Evolutionary conservation across 352 stramenopile genomes (phyloP).

Genomic region (Hyaloperonospora brassicae): DNA sequence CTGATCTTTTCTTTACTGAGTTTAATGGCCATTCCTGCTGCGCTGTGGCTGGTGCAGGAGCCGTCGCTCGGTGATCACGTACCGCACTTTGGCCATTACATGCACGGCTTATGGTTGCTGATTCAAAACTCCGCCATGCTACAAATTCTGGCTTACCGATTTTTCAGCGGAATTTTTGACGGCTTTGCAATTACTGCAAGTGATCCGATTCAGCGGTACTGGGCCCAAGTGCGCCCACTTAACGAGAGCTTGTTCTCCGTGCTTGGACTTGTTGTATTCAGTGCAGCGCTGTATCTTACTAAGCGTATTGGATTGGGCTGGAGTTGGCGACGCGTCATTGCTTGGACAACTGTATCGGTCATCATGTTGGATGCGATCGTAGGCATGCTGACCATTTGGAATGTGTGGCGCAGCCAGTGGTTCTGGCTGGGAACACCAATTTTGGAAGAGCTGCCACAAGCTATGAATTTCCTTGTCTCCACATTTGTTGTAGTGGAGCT

Average conservation of each 20-base stretch:
- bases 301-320: conserved; percentile 40
- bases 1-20: conserved; percentile 29
- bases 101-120: conserved; percentile 27
- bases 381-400: conserved; percentile 34
- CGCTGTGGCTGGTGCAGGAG: conserved; percentile 32
- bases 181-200: conserved; percentile 29
- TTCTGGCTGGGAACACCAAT: conserved; percentile 56
- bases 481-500: conserved; percentile 58
- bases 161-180: conserved; percentile 38
- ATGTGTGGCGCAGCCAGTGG: conserved; percentile 49
- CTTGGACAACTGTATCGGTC: conserved; percentile 29
- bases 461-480: conserved; percentile 42
- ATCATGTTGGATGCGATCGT: conserved; percentile 34
- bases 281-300: conserved; percentile 28
- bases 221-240: conserved; percentile 27
- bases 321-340: conserved; percentile 40
- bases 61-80: conserved; percentile 12
- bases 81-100: conserved; percentile 22
- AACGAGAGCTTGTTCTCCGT: conserved; percentile 29
- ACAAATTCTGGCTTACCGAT: conserved; percentile 46
- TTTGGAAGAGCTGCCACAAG: conserved; percentile 37
- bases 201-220: conserved; percentile 32
- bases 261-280: conserved; percentile 29
- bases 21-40: conserved; percentile 30
- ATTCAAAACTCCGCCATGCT: conserved; percentile 41